Evolutionary conservation across 202 grass and related monocot genomes (phyloP).

Genomic region (Zizania palustris): DNA sequence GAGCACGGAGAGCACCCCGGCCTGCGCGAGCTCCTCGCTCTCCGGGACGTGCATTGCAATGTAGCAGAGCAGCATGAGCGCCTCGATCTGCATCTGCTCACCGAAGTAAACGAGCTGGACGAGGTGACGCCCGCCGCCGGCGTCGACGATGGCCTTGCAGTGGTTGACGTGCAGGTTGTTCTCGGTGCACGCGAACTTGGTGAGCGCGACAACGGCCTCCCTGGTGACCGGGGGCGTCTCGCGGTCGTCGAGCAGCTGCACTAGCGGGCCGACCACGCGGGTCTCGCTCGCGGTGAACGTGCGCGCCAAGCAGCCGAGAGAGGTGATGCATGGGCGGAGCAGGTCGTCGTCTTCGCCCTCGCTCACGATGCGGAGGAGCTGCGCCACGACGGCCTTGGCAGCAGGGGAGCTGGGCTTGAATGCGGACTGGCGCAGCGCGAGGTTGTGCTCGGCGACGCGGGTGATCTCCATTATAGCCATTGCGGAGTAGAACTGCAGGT

Average conservation of each 20-base stretch:
- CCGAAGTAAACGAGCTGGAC: conserved; percentile 88
- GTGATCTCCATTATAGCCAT: conserved; percentile 88
- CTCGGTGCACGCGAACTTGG: conserved; percentile 73
- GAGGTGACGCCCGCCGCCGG: conserved; percentile 63
- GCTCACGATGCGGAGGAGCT: conserved; percentile 59
- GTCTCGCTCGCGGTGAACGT: conserved; percentile 82
- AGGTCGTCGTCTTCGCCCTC: conserved; percentile 55
- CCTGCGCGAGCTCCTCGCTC: conserved; percentile 72
- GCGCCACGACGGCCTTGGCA: conserved; percentile 64
- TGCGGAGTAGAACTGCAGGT: conserved; percentile 66
- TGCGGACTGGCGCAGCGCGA: conserved; percentile 66
- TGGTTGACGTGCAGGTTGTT: conserved; percentile 77
- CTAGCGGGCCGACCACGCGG: conserved; percentile 71
- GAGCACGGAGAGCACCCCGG: conserved; percentile 70
- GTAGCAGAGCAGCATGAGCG: conserved; percentile 74
- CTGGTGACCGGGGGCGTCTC: conserved; percentile 44
- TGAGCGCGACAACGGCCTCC: conserved; percentile 82
- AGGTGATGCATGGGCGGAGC: conserved; percentile 60
- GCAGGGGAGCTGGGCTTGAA: conserved; percentile 73
- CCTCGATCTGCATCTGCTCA: conserved; percentile 71
- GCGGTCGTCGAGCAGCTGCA: conserved; percentile 73
- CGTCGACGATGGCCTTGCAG: conserved; percentile 70
- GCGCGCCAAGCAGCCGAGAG: conserved; percentile 72
- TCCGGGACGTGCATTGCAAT: conserved; percentile 70
- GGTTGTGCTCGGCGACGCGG: conserved; percentile 73